Conservation (phyloP, 1,284 basidiomycete species). For the Leccinum pallidistipes region DNA sequence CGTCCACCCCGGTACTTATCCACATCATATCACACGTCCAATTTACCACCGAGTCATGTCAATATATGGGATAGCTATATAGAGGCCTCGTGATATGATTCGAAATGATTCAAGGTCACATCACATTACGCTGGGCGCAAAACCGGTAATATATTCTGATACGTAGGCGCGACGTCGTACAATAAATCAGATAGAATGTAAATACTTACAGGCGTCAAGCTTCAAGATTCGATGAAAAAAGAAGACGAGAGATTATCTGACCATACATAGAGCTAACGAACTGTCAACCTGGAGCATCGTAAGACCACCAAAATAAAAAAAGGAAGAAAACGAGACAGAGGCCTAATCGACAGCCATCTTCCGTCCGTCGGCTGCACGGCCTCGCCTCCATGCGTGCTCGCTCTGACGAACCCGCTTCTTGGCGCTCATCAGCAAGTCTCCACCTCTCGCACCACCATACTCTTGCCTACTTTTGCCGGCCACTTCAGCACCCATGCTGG, state of each 20-base stretch:
- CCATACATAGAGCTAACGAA: constrained; percentile 10
- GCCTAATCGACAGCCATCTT: constrained; percentile 34
- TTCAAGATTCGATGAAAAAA: neutral
- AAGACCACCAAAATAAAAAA: neutral
- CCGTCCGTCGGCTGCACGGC: constrained; percentile 28
- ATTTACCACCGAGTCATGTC: constrained; percentile 8
- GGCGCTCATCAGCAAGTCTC: constrained; percentile 51
- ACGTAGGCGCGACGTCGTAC: constrained; percentile 9
- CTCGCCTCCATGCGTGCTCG: constrained; percentile 56
- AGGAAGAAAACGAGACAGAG: neutral
- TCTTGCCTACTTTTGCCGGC: constrained; percentile 47
- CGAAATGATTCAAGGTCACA: no score
- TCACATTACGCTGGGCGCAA: neutral
- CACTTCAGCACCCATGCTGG: constrained; percentile 54
- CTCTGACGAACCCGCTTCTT: constrained; percentile 69
- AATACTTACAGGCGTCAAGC: neutral
- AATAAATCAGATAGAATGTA: constrained; percentile 15
- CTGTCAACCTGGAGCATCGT: constrained; percentile 8
- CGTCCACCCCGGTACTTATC: neutral
- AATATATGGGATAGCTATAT: neutral
- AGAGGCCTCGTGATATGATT: neutral
- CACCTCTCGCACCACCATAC: constrained; percentile 34
- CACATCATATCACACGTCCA: neutral
- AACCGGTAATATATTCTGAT: neutral
- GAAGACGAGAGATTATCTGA: constrained; percentile 9